Evolutionary conservation across 495 filamentous ascomycete species (phyloP).

Genomic region (Penicillium flavigenum): DNA sequence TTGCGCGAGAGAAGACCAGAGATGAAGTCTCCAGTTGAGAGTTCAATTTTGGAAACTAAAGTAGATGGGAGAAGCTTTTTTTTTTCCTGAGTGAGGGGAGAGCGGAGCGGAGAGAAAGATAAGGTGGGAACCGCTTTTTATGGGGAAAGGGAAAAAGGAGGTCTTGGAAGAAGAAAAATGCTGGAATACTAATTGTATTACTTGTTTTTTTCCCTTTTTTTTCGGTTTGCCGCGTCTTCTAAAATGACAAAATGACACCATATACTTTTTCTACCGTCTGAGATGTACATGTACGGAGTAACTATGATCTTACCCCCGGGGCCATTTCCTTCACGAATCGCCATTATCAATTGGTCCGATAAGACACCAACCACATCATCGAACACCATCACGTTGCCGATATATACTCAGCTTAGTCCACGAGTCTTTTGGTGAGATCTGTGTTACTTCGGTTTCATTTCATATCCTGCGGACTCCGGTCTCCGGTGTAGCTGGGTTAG

Average conservation of each 20-base stretch:
- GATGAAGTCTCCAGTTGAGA: constrained; percentile 8
- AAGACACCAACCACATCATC: constrained; percentile 39
- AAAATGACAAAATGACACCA: not conserved
- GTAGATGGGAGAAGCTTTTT: constrained; percentile 10
- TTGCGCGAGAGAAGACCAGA: constrained; percentile 20
- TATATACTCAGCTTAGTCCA: constrained; percentile 4
- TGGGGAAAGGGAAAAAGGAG: constrained; percentile 2
- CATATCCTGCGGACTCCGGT: not conserved
- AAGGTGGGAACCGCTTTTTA: constrained; percentile 16
- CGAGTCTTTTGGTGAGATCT: not conserved
- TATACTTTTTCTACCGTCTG: constrained; percentile 1
- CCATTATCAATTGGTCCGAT: constrained; percentile 34
- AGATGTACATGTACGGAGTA: not conserved
- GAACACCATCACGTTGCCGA: constrained; percentile 31
- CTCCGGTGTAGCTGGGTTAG: not conserved
- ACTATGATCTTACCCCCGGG: too few relatives aligned
- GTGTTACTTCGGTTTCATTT: not conserved
- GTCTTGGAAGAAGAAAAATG: constrained; percentile 2
- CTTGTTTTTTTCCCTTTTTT: not conserved
- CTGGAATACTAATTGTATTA: not conserved
- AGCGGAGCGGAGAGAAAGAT: constrained; percentile 13
- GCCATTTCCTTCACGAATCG: constrained; percentile 24
- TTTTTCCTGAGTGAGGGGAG: constrained; percentile 14
- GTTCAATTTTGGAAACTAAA: constrained; percentile 1
- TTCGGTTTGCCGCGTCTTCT: constrained; percentile 6